phyloP scores from a whole-genome alignment of 2,329 filamentous ascomycete genomes.

The Trichoderma hamatum region DNA sequence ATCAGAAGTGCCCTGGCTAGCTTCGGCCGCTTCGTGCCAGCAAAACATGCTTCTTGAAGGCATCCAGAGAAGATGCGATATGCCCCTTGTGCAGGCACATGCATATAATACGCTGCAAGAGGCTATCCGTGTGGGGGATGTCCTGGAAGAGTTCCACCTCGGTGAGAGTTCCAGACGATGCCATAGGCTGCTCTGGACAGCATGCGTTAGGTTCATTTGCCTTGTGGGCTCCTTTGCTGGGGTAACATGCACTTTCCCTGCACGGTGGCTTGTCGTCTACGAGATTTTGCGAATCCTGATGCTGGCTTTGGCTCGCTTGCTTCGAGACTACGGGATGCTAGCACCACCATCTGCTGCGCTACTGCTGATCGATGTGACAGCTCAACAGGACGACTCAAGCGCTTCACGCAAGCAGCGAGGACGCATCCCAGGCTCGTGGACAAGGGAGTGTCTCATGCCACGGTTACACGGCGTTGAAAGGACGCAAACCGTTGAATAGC shows the following conservation, averaged over 20 bases:
- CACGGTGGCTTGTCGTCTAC: background rate
- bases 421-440: background rate
- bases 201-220: slow-evolving; percentile 25
- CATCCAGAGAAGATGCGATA: background rate
- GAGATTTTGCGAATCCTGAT: slow-evolving; percentile 7
- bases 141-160: slow-evolving; percentile 25
- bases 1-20: background rate
- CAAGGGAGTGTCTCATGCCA: background rate
- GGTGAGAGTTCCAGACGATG: slow-evolving; percentile 20
- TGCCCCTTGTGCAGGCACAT: slow-evolving; percentile 24
- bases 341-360: slow-evolving; percentile 1
- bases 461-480: background rate
- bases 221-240: background rate
- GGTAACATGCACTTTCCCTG: slow-evolving; percentile 14
- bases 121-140: slow-evolving; percentile 26
- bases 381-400: background rate
- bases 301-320: slow-evolving; percentile 9
- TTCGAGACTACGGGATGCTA: slow-evolving; percentile 11
- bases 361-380: background rate
- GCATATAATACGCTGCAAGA: slow-evolving; percentile 17
- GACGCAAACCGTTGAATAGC: slow-evolving; percentile 9
- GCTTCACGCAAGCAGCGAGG: background rate
- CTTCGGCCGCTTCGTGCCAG: background rate
- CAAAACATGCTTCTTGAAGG: background rate
- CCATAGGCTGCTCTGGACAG: slow-evolving; percentile 16